A percentile compares a stretch with the other conserved stretches of the same genome.
Conservation (phyloP, 1,139 yeast species). For the Candida sp. region DNA sequence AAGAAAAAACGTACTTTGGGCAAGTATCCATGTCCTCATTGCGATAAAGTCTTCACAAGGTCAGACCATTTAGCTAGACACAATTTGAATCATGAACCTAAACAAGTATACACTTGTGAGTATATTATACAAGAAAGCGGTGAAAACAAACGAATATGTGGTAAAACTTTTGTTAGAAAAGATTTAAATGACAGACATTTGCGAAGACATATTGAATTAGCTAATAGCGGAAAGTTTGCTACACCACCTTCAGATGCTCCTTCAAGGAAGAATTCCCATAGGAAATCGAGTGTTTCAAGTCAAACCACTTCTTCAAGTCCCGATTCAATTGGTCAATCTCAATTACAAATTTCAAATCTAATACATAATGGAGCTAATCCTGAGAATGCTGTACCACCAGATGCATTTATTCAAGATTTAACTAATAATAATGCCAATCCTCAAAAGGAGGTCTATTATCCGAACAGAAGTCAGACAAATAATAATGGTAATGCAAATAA, state of each 20-base stretch:
- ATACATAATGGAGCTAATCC: conserved; percentile 10
- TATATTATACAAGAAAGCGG: conserved; percentile 24
- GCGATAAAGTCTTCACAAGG: conserved; percentile 39
- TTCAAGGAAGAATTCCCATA: neutral
- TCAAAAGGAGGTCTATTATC: neutral
- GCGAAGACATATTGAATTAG: conserved; percentile 25
- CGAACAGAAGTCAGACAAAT: neutral
- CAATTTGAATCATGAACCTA: conserved; percentile 39
- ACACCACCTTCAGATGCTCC: neutral
- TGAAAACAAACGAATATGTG: conserved; percentile 25
- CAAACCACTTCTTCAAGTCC: conserved; percentile 1
- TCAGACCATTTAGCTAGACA: conserved; percentile 44
- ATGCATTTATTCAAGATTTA: neutral
- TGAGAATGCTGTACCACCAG: neutral
- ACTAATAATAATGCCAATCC: neutral
- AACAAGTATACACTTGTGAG: conserved; percentile 26
- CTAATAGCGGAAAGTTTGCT: neutral
- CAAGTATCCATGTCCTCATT: conserved; percentile 21
- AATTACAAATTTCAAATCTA: conserved; percentile 17
- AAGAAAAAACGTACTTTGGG: conserved; percentile 14
- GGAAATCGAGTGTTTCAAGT: conserved; percentile 3
- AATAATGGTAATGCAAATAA: neutral
- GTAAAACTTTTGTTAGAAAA: conserved; percentile 36
- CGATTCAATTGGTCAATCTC: conserved; percentile 9
- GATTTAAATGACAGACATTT: conserved; percentile 40